Evolutionary conservation across 768 basidiomycete species (phyloP).

Genomic region (Rhodotorula babjevae): DNA sequence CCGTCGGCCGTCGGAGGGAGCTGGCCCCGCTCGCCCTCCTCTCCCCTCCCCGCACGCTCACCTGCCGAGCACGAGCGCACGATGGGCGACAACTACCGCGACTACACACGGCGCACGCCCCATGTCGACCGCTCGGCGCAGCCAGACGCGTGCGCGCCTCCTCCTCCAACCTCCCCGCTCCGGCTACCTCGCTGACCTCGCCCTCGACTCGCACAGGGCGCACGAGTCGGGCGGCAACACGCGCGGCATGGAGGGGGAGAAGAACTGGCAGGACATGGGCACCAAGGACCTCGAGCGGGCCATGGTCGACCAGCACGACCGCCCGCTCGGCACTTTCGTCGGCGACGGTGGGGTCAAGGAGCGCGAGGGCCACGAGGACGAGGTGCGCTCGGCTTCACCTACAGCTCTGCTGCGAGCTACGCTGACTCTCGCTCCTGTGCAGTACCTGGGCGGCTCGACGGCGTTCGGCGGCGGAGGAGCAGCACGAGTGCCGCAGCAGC

Average conservation of each 20-base stretch:
- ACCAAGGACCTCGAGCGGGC: constrained; percentile 15
- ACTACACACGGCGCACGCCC: neutral
- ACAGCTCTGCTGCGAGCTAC: no score
- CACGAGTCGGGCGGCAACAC: constrained; percentile 22
- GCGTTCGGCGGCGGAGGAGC: constrained; percentile 2
- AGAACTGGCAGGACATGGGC: constrained; percentile 17
- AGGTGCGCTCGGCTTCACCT: neutral
- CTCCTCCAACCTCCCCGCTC: neutral
- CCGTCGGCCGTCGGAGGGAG: no score
- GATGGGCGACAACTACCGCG: constrained; percentile 1
- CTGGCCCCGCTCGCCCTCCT: neutral
- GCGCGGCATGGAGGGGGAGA: constrained; percentile 15
- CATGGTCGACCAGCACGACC: constrained; percentile 19
- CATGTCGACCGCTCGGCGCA: neutral
- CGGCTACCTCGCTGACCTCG: neutral
- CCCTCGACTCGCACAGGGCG: neutral
- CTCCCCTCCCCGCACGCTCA: neutral
- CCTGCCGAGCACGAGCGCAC: neutral
- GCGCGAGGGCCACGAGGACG: constrained; percentile 17
- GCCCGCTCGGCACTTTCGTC: constrained; percentile 19
- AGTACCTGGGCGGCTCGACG: constrained; percentile 16
- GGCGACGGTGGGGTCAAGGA: constrained; percentile 19
- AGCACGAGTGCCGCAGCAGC: no score
- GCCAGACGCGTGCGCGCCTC: neutral
- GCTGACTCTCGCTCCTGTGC: neutral